Base-by-base conservation (phyloP, 1,139 yeast genomes). In the Yamadazyma membranifaciens region DNA sequence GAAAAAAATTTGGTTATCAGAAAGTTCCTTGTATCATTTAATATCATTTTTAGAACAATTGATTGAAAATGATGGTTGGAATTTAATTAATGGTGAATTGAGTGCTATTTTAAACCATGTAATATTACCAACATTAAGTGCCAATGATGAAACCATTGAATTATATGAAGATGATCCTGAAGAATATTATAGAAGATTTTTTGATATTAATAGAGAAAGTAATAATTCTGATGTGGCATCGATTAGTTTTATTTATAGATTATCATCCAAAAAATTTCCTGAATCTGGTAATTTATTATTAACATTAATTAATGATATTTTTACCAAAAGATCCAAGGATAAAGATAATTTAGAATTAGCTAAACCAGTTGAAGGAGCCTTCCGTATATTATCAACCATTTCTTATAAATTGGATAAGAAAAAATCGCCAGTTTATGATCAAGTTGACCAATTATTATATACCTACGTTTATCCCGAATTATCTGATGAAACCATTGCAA, bases 191-290 rank as follows among this genome's bases (percentile, higher is more conserved):
- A 74, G 89, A 64, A 73, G 86, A 49, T 82, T 66, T 53, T 82
- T 81, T 49, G 89, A 83, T 55, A 69, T 81, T 43, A 81, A 79
- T 54, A 81, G 86, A 49, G 95, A 87, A 48, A 74, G 79, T 30
- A 76, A 79, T 36, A 83, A 92, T 10, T 80, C 95, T 0, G 96
- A 87, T 54, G 80, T 80, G 33, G 96, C 96, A 0, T 83, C 96
- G 2, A 78, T 85, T 38, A 85, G 83, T 59, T 87, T 88, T 50
- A 64, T 91, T 37, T 79, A 77, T 56, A 64, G 69, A 55, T 71
- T 65, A 52, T 62, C 69, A 47, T 65, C 65, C 52, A 65, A 72
- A 40, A 73, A 79, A 54, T 75, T 78, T 49, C 69, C 71, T 31
- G 67, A 70, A 39, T 62, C 81, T 15, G 52, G 63, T 17, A 56